Percentiles rank a stretch among this genome's conserved stretches.
These are phyloP conservation scores for Eimeria sp. DNA, from an alignment of 169 alveolate species.

Conservation along the genomic window DNA sequence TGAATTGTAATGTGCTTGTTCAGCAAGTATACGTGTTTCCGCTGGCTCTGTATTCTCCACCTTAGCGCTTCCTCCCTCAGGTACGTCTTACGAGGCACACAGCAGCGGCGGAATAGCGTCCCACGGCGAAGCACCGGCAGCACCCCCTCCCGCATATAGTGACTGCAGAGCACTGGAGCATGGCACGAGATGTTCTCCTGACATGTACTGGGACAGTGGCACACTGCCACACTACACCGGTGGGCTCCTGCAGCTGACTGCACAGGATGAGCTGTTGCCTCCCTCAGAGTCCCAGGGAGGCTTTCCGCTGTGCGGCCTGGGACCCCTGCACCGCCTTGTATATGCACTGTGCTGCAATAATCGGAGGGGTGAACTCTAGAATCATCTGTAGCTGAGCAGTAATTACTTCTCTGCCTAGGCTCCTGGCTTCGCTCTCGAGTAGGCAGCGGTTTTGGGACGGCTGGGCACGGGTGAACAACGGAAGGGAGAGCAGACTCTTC, in stretches of 20 bases:
- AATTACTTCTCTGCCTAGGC: too few relatives aligned
- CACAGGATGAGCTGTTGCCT: not conserved
- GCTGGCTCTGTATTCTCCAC: slow-evolving; percentile 22
- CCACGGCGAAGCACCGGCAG: not conserved
- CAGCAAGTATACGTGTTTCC: slow-evolving; percentile 24
- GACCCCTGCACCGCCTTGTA: not conserved
- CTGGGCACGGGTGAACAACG: not conserved
- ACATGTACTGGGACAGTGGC: not conserved
- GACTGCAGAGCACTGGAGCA: not conserved
- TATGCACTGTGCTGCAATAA: not conserved
- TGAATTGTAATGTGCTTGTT: slow-evolving; percentile 33
- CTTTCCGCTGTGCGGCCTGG: not conserved
- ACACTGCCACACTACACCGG: not conserved
- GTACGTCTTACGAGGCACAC: not conserved
- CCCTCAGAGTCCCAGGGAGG: not conserved
- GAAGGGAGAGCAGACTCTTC: not conserved
- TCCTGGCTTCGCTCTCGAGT: not conserved
- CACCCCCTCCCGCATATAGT: not conserved
- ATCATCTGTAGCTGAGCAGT: not conserved
- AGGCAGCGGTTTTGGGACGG: not conserved
- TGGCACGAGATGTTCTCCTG: not conserved
- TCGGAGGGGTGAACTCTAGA: not conserved
- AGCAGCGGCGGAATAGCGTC: not conserved
- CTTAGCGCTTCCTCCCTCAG: slow-evolving; percentile 16
- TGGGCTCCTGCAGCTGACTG: not conserved